Conservation (phyloP, 352 stramenopile species). For the Phytopythium ostracodes region DNA sequence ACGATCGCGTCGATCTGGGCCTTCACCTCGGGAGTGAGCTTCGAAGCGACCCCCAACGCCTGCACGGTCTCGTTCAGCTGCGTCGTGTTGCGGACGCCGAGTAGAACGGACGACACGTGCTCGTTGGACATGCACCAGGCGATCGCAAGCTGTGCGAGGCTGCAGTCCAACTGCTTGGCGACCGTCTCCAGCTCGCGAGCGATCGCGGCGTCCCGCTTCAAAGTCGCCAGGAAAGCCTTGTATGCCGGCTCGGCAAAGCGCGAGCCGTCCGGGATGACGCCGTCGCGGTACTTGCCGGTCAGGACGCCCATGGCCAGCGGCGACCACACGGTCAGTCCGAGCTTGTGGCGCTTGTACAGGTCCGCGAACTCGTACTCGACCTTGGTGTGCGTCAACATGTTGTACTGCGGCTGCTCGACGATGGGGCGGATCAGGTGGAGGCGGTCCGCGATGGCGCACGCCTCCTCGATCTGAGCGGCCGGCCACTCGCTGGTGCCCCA, state of each 20-base stretch:
- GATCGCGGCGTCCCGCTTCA: slow-evolving; percentile 19
- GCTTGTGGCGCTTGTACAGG: slow-evolving; percentile 52
- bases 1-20: slow-evolving; percentile 37
- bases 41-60: slow-evolving; percentile 25
- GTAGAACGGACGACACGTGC: slow-evolving; percentile 42
- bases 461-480: slow-evolving; percentile 46
- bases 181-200: slow-evolving; percentile 19
- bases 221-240: slow-evolving; percentile 13
- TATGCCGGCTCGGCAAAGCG: slow-evolving; percentile 20
- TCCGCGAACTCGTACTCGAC: slow-evolving; percentile 58
- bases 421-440: slow-evolving; percentile 20
- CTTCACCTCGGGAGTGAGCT: slow-evolving; percentile 48
- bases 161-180: slow-evolving; percentile 30
- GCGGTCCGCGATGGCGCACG: slow-evolving; percentile 22
- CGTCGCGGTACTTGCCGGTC: slow-evolving; percentile 50
- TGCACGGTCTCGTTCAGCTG: slow-evolving; percentile 62
- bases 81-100: slow-evolving; percentile 28
- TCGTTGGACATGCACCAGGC: slow-evolving; percentile 44
- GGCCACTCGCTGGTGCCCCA: slow-evolving; percentile 42
- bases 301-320: slow-evolving; percentile 41
- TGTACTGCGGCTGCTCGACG: slow-evolving; percentile 59
- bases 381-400: slow-evolving; percentile 52
- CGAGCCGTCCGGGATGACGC: slow-evolving; percentile 20
- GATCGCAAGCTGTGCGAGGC: slow-evolving; percentile 35
- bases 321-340: slow-evolving; percentile 54